Base-by-base conservation (phyloP, 129 eudicot genomes). In the Flaveria sonorensis region DNA sequence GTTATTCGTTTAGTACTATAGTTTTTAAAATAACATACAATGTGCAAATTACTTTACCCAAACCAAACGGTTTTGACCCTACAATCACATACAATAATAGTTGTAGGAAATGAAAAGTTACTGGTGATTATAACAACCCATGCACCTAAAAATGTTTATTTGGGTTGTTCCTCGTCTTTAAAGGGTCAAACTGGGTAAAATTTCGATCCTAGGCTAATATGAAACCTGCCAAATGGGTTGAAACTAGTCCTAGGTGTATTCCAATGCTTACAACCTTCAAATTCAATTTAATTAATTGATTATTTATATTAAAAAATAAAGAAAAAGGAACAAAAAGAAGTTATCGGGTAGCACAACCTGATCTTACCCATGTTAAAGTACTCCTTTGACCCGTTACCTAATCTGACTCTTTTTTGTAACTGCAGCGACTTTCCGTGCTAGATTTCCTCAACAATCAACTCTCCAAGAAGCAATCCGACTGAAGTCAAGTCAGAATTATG, bases 371-470 rank as follows among this genome's bases (percentile, higher is more conserved):
- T 57, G 0, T 23, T 57, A 57, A 21, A 57, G 14, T 9, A 23
- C 36, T 14, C 15, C 0, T 57, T 0, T 57, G 30, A 10, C 32
- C 16, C 32, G 32, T 57, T 48, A 28, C 62, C 23, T 68, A 40
- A 61, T 50, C 66, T 72, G 10, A 40, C 10, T 47, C 63, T 52
- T 1, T 18, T 77, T 75, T 48, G 26, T 52, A 78, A 48, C 40
- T 89, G 86, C 96, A 91, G 98, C 90, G 96, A 6, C 79, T 80
- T 28, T 91, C 97, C 16, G 96, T 94, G 73, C 91, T 94, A 42
- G 97, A 91, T 78, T 94, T 91, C 73, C 87, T 94, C 55, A 87
- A 89, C 48, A 73, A 59, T 70, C 97, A 94, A 77, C 84, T 89
- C 71, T 73, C 80, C 46, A 85, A 83, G 78, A 77, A 86, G 43